phyloP scores from a whole-genome alignment of 768 basidiomycete species.

The Coprinopsis sp. region DNA sequence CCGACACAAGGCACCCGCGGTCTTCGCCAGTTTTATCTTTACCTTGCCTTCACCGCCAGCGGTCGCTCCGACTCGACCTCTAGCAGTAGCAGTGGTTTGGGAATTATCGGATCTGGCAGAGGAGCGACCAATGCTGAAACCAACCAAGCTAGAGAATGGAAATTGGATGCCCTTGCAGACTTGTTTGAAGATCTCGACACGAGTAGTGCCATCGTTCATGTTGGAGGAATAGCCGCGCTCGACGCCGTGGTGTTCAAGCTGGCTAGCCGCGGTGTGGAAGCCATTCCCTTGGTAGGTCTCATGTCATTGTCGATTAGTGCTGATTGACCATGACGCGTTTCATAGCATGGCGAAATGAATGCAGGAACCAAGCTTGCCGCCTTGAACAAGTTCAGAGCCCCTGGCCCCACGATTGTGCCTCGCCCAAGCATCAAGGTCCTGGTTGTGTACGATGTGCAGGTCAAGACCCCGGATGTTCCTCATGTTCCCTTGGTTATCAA shows the following conservation, averaged over 20 bases:
- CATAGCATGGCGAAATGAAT: conserved; percentile 90
- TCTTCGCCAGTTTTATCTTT: conserved; percentile 93
- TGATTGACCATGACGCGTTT: conserved; percentile 11
- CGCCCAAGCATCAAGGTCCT: conserved; percentile 70
- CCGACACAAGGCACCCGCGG: conserved; percentile 69
- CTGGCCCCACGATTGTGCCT: conserved; percentile 54
- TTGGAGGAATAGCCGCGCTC: conserved; percentile 81
- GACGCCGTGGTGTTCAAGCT: conserved; percentile 91
- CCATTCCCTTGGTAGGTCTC: conserved; percentile 74
- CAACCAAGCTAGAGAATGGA: conserved; percentile 88
- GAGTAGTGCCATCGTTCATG: conserved; percentile 78
- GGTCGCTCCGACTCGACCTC: conserved; percentile 56
- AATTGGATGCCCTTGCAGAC: conserved; percentile 87
- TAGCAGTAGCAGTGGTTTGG: conserved; percentile 56
- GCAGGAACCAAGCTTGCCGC: conserved; percentile 75
- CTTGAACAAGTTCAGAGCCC: conserved; percentile 76
- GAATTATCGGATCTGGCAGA: conserved; percentile 93
- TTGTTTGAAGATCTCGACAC: conserved; percentile 85
- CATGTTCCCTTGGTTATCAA: conserved; percentile 94
- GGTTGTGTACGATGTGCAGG: conserved; percentile 89
- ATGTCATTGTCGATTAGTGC: conserved; percentile 6
- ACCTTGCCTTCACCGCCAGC: conserved; percentile 89
- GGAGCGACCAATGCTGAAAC: conserved; percentile 77
- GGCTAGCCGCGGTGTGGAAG: conserved; percentile 79
- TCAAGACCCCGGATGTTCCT: conserved; percentile 85